Evolutionary conservation across 768 basidiomycete genomes (phyloP).

Genomic region (Solioccasus polychromus): DNA sequence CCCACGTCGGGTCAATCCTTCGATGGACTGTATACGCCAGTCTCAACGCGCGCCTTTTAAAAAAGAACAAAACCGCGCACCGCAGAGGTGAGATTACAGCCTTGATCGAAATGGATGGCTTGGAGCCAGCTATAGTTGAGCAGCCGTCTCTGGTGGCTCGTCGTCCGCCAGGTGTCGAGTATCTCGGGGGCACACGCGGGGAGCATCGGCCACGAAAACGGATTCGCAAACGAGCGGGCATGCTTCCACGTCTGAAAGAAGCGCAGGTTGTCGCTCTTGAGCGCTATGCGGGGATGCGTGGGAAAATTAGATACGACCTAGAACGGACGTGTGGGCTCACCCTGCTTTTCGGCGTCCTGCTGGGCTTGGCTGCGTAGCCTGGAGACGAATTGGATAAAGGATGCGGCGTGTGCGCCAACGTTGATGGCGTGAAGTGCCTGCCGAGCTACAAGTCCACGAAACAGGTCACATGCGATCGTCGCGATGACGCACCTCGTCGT

Average conservation of each 20-base stretch:
- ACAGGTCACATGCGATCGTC: no score
- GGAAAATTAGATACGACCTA: no score
- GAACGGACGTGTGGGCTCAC: slow-evolving; percentile 16
- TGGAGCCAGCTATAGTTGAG: slow-evolving; percentile 32
- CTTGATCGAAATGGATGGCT: slow-evolving; percentile 28
- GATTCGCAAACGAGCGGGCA: slow-evolving; percentile 31
- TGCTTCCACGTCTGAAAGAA: slow-evolving; percentile 34
- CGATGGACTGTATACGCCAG: slow-evolving; percentile 21
- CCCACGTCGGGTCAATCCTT: slow-evolving; percentile 26
- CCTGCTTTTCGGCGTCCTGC: slow-evolving; percentile 25
- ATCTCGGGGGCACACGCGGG: slow-evolving; percentile 25
- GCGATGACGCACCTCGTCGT: slow-evolving; percentile 29
- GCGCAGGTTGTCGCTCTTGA: slow-evolving; percentile 20
- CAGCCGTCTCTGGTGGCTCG: slow-evolving; percentile 23
- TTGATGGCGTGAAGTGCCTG: slow-evolving; percentile 26
- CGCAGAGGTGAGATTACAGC: slow-evolving; percentile 19
- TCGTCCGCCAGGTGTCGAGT: slow-evolving; percentile 25
- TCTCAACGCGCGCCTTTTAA: not conserved
- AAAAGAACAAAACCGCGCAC: slow-evolving; percentile 2
- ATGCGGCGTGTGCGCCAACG: slow-evolving; percentile 9
- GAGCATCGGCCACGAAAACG: slow-evolving; percentile 34
- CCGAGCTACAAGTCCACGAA: no score
- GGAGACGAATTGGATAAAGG: slow-evolving; percentile 26
- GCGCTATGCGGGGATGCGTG: slow-evolving; percentile 3
- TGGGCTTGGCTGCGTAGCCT: slow-evolving; percentile 24